Conservation (phyloP, 2,329 filamentous ascomycete species). For the Gaeumannomyces tritici region DNA sequence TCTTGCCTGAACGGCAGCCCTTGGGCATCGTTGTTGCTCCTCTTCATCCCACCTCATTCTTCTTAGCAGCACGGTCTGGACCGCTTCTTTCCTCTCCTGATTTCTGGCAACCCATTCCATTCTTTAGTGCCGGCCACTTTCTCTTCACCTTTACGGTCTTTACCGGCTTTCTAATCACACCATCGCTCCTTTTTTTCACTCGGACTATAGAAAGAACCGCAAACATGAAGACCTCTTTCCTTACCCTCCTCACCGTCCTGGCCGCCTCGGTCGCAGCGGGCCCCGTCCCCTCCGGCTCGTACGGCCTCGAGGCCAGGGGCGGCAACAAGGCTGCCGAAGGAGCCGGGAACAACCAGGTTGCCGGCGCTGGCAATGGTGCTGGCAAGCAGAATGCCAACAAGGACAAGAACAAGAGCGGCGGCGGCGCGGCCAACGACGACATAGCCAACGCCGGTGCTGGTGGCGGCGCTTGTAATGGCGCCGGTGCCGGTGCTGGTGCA, state of each 20-base stretch:
- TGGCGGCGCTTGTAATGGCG: neutral
- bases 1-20: neutral
- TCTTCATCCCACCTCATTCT: neutral
- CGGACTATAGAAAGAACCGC: neutral
- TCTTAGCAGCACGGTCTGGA: neutral
- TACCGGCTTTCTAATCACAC: neutral
- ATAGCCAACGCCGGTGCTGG: neutral
- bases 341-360: too few relatives aligned
- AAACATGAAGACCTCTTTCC: slow-evolving; percentile 1
- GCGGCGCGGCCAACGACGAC: neutral
- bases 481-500: neutral
- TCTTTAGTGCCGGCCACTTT: slow-evolving; percentile 2
- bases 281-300: neutral
- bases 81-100: neutral
- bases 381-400: neutral
- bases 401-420: neutral
- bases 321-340: neutral
- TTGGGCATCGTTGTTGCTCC: neutral
- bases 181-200: neutral
- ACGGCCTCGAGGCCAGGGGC: neutral
- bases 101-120: neutral
- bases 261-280: neutral
- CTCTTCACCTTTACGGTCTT: neutral
- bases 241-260: neutral
- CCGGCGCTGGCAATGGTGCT: neutral